Evolutionary conservation across 2,329 filamentous ascomycete genomes (phyloP).

Genomic region (Aspergillus aculeatinus): DNA sequence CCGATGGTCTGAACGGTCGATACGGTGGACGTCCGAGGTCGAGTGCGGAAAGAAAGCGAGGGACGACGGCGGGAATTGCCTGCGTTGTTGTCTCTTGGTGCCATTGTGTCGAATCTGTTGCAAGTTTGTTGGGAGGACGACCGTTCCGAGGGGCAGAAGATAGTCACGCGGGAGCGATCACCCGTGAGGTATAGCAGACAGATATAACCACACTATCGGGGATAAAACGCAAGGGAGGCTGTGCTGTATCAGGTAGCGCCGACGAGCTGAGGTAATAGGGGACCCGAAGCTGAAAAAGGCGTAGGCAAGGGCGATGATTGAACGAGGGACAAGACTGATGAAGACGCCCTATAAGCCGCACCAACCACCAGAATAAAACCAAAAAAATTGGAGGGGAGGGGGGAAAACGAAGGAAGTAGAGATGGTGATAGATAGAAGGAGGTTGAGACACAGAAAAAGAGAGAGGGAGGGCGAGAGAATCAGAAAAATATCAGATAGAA

Average conservation of each 20-base stretch:
- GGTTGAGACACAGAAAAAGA: constrained; percentile 13
- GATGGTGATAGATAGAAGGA: constrained; percentile 1
- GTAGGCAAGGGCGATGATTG: constrained; percentile 8
- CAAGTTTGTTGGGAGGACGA: constrained; percentile 5
- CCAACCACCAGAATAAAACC: constrained; percentile 8
- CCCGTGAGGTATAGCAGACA: constrained; percentile 6
- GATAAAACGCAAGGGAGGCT: constrained; percentile 3
- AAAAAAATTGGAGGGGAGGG: constrained; percentile 12
- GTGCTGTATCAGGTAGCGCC: not conserved
- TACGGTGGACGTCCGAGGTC: constrained; percentile 39
- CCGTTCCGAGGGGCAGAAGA: constrained; percentile 10
- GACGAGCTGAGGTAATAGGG: constrained; percentile 4
- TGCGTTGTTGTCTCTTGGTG: constrained; percentile 31
- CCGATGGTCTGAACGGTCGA: constrained; percentile 23
- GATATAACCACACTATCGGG: constrained; percentile 8
- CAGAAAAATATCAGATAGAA: constrained; percentile 19
- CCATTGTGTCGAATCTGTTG: constrained; percentile 25
- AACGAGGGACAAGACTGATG: constrained; percentile 3
- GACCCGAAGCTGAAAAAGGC: not conserved
- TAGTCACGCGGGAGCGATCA: not conserved
- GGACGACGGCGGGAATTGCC: constrained; percentile 36
- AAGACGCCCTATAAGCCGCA: constrained; percentile 11
- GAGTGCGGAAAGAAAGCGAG: constrained; percentile 39
- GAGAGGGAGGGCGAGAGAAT: constrained; percentile 13
- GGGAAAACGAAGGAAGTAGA: constrained; percentile 13